Evolutionary conservation across 345 rosid genomes (phyloP).

Genomic region (Salix suchowensis): DNA sequence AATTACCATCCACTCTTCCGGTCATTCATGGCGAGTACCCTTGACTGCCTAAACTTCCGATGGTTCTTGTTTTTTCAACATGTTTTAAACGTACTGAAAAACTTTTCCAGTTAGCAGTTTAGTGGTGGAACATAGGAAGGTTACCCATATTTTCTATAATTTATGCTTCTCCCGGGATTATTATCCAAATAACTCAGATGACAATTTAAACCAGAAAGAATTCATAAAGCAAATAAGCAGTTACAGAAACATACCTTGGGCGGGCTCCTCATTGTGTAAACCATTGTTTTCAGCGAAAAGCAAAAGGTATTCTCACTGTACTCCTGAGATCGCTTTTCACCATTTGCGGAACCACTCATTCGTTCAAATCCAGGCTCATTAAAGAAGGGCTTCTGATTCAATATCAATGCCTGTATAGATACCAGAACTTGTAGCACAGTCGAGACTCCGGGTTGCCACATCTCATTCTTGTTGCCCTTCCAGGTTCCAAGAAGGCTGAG

Average conservation of each 20-base stretch:
- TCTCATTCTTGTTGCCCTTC: constrained; percentile 69
- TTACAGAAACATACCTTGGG: constrained; percentile 55
- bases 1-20: not conserved
- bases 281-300: constrained; percentile 68
- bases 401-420: constrained; percentile 85
- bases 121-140: not conserved
- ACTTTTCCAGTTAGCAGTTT: not conserved
- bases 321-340: constrained; percentile 43
- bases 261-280: constrained; percentile 62
- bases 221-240: not conserved
- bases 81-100: not conserved
- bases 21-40: not conserved
- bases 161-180: not conserved
- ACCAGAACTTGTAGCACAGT: constrained; percentile 88
- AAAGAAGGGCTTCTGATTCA: constrained; percentile 76
- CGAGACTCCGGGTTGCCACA: constrained; percentile 74
- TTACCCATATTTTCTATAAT: not conserved
- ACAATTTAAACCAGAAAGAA: not conserved
- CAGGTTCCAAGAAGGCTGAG: constrained; percentile 94
- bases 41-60: not conserved
- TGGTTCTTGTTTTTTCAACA: not conserved
- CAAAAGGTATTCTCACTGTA: constrained; percentile 66
- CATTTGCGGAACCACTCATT: constrained; percentile 37
- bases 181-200: not conserved
- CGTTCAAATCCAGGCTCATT: constrained; percentile 79